Evolutionary conservation across 139 green algal genomes (phyloP), one percentile per base, ranked within the genome.

Genomic region (Closterium sp.): DNA sequence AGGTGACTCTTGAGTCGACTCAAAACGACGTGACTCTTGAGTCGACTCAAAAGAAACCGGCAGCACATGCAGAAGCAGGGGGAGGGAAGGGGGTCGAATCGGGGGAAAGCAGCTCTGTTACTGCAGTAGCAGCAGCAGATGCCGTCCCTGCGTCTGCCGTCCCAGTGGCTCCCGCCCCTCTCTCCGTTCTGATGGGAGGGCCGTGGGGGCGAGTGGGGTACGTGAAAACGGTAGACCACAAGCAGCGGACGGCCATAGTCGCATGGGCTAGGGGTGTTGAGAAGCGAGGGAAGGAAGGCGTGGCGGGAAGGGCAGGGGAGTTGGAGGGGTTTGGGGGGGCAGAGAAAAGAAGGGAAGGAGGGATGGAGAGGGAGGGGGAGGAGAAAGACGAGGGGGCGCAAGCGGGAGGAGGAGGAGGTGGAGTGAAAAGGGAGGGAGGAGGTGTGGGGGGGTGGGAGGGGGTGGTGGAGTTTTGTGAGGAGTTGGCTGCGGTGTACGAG

Each of bases 401-500:
- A n/a, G n/a, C n/a, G n/a, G n/a, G n/a, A n/a, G n/a, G n/a, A n/a
- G n/a, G n/a, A n/a, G n/a, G n/a, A n/a, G n/a, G n/a, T n/a, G n/a
- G n/a, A n/a, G n/a, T n/a, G 55, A 76, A 19, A 76, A 76, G 0
- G 55, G 16, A 33, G 85, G 33, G 33, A 34, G 23, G 84, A 33
- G 33, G 84, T 90, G 21, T 36, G 16, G n/a, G n/a, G 34, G 84
- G 55, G 55, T 76, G 55, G 55, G 55, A 19, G 4, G 55, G 55
- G 55, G 55, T 76, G 12, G 55, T 76, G 55, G 55, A 76, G 55
- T 76, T 76, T 76, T 19, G 55, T 3, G 85, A 90, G 31, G 90
- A 93, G 90, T 32, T 38, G 38, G 93, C 94, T 33, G 85, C 43
- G 55, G 91, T 96, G 88, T 96, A 96, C 84, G 91, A 94, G 84